Evolutionary conservation across 139 green algal genomes (phyloP).

Genomic region (Nannochloris sp.): DNA sequence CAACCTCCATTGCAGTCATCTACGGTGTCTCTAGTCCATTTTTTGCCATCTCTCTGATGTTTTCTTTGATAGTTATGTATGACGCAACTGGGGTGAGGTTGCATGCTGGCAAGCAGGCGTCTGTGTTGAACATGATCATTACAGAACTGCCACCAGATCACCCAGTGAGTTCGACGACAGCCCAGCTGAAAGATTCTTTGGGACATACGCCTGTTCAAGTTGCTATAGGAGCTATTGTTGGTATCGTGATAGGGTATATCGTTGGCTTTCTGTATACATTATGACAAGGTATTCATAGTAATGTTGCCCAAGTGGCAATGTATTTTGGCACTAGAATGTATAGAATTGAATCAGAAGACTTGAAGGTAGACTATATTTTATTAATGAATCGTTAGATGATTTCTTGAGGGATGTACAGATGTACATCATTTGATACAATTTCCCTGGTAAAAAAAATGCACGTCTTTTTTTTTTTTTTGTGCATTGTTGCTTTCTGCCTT

Average conservation of each 20-base stretch:
- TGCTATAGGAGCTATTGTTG: slow-evolving; percentile 25
- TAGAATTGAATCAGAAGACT: too few relatives aligned
- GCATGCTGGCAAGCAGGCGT: slow-evolving; percentile 91
- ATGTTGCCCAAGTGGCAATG: too few relatives aligned
- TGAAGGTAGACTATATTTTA: too few relatives aligned
- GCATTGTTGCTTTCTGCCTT: too few relatives aligned
- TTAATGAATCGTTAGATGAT: too few relatives aligned
- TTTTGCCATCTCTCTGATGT: slow-evolving; percentile 62
- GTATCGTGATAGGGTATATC: slow-evolving; percentile 25
- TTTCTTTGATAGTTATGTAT: slow-evolving; percentile 76
- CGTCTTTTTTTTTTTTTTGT: too few relatives aligned
- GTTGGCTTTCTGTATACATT: slow-evolving; percentile 21
- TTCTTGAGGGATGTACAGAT: too few relatives aligned
- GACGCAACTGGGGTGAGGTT: slow-evolving; percentile 88
- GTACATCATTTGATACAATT: too few relatives aligned
- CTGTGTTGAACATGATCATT: slow-evolving; percentile 88
- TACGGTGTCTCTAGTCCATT: slow-evolving; percentile 39
- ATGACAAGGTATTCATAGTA: neutral
- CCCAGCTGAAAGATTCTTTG: slow-evolving; percentile 56
- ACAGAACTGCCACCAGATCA: slow-evolving; percentile 69
- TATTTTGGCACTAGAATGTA: too few relatives aligned
- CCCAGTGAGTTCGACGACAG: slow-evolving; percentile 32
- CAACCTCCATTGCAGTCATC: slow-evolving; percentile 51
- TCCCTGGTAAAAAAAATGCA: too few relatives aligned
- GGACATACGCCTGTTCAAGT: slow-evolving; percentile 71